Evolutionary conservation across 352 stramenopile genomes (phyloP), one percentile per base, ranked within the genome.

Genomic region (Phytophthora pluvialis): DNA sequence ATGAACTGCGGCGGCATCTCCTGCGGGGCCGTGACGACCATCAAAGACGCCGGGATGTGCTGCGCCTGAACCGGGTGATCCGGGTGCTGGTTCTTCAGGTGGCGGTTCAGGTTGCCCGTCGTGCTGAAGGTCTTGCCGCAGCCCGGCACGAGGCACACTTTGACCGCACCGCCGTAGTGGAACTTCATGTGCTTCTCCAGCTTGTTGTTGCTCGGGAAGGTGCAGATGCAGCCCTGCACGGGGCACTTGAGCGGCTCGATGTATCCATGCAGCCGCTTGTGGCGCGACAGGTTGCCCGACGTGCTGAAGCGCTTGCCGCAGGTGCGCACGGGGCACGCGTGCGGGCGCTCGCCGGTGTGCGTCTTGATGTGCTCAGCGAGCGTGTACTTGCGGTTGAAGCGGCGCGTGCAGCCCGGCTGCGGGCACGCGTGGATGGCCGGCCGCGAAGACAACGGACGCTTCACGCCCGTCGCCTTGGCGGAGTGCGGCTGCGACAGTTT

Each of bases 301-400:
- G 74, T 82, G 32, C 59, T 82, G 47, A 82, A 82, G 48, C 74
- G 73, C 61, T 82, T 82, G 26, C 64, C 72, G 44, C 74, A 82
- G 7, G 39, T 56, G 28, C 44, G 60, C 4, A 64, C 67, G 4
- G 60, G 60, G 42, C 71, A 82, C 26, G 67, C 43, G 38, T 82
- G 67, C 8, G 74, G 74, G 7, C 66, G 70, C 26, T 82, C 73
- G 28, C 81, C 81, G 32, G 81, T 88, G 73, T 90, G 81, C 26
- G 80, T 90, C 67, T 88, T 89, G 50, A 82, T 77, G 66, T 90
- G 81, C 53, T 89, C 79, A 7, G 64, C 82, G 63, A 89, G 77
- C 25, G 79, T 88, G 54, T 83, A 85, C 32, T 80, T 83, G 71
- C 78, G 76, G 62, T 83, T 80, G 63, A 88, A 86, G 26, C 74